Conservation (phyloP, 192 early-diverging fungal species). For the Backusella macrospora region DNA sequence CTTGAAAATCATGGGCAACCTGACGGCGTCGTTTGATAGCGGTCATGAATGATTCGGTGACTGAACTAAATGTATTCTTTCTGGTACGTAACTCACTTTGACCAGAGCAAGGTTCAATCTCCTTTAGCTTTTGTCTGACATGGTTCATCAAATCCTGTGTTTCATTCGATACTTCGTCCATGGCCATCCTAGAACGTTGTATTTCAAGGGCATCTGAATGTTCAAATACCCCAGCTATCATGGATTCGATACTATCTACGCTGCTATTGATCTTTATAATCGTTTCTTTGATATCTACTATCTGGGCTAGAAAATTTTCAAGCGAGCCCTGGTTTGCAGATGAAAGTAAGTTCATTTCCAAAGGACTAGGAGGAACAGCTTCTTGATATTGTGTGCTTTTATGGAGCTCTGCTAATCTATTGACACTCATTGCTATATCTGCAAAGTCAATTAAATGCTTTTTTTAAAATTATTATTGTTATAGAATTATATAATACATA, state of each 20-base stretch:
- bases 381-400: background rate
- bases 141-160: constrained; percentile 28
- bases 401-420: constrained; percentile 27
- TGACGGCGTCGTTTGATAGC: constrained; percentile 34
- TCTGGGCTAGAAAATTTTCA: constrained; percentile 31
- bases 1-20: constrained; percentile 36
- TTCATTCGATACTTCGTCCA: constrained; percentile 26
- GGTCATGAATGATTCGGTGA: constrained; percentile 36
- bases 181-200: constrained; percentile 10
- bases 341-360: constrained; percentile 40
- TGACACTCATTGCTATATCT: constrained; percentile 22
- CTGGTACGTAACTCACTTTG: constrained; percentile 34
- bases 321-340: constrained; percentile 21
- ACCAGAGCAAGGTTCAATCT: constrained; percentile 34
- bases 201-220: constrained; percentile 33
- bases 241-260: constrained; percentile 17
- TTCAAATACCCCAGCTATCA: constrained; percentile 26
- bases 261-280: constrained; percentile 33
- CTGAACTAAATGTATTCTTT: constrained; percentile 34
- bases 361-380: background rate
- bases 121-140: constrained; percentile 36
- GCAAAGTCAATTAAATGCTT: too few species aligned
- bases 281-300: constrained; percentile 31
- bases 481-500: background rate
- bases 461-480: background rate